A percentile compares a stretch with the other conserved stretches of the same genome.
Conservation (phyloP, 2,329 filamentous ascomycete genomes). For the Cladosporium sp. region DNA sequence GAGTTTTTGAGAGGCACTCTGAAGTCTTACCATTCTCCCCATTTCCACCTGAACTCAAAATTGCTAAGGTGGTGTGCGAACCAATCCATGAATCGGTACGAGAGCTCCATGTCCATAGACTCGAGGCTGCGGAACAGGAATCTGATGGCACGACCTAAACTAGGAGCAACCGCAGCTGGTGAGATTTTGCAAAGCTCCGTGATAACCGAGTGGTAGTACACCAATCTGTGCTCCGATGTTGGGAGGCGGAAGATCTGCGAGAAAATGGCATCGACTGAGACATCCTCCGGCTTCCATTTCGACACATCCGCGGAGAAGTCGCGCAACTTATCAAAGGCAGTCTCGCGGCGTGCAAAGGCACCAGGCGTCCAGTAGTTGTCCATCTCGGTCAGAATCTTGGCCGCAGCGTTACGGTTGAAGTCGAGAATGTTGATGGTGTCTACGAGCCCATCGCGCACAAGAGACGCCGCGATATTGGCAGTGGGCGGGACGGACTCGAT, state of each 20-base stretch:
- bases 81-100: slow-evolving; percentile 89
- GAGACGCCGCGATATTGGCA: slow-evolving; percentile 67
- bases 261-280: slow-evolving; percentile 95
- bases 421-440: slow-evolving; percentile 93
- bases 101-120: slow-evolving; percentile 78
- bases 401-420: slow-evolving; percentile 82
- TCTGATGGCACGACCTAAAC: slow-evolving; percentile 84
- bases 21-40: slow-evolving; percentile 76
- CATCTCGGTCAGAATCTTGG: slow-evolving; percentile 84
- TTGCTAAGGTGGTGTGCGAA: slow-evolving; percentile 97
- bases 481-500: slow-evolving; percentile 74
- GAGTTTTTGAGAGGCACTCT: slow-evolving; percentile 4
- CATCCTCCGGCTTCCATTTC: slow-evolving; percentile 96
- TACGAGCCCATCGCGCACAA: slow-evolving; percentile 77
- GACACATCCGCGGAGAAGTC: slow-evolving; percentile 58
- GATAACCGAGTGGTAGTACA: slow-evolving; percentile 93
- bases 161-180: slow-evolving; percentile 91
- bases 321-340: slow-evolving; percentile 81
- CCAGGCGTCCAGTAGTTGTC: slow-evolving; percentile 88
- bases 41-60: slow-evolving; percentile 99
- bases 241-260: slow-evolving; percentile 89
- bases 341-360: slow-evolving; percentile 90
- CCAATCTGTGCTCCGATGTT: slow-evolving; percentile 80
- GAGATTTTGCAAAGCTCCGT: slow-evolving; percentile 95
- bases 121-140: slow-evolving; percentile 80